These are phyloP conservation scores for Thalassiosira hispida DNA, from an alignment of 352 stramenopile species.

Conservation along the genomic window DNA sequence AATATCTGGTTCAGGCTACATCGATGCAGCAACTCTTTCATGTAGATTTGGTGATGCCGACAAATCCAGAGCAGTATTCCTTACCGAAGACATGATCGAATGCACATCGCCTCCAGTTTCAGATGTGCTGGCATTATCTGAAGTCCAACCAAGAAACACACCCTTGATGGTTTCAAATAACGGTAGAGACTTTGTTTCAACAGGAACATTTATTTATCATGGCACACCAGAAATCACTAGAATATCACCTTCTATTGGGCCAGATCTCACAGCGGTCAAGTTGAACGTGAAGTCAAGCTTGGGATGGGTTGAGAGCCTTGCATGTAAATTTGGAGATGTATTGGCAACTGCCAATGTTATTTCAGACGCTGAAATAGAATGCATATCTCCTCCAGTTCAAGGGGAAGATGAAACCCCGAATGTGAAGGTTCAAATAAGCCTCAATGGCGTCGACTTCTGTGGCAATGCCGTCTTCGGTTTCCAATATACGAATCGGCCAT, in stretches of 20 bases:
- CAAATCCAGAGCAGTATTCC: constrained; percentile 4
- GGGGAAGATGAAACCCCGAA: not conserved
- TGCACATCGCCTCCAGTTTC: constrained; percentile 3
- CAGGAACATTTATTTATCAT: constrained; percentile 22
- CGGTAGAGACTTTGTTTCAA: constrained; percentile 10
- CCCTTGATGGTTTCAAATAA: constrained; percentile 33
- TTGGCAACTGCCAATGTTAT: constrained; percentile 3
- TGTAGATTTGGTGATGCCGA: constrained; percentile 23
- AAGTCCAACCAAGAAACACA: not conserved
- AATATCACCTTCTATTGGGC: constrained; percentile 22
- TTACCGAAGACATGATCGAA: constrained; percentile 9
- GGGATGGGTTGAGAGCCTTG: constrained; percentile 12
- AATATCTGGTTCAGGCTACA: constrained; percentile 18
- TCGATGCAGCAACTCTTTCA: constrained; percentile 9
- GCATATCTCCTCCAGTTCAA: constrained; percentile 11
- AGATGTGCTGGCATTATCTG: not conserved
- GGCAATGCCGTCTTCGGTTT: constrained; percentile 2
- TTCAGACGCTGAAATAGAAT: constrained; percentile 1
- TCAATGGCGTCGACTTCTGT: constrained; percentile 48
- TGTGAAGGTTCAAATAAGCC: constrained; percentile 27
- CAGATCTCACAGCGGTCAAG: constrained; percentile 16
- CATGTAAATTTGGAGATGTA: constrained; percentile 34
- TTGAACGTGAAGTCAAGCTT: constrained; percentile 17
- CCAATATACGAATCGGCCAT: constrained; percentile 18
- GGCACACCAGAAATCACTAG: constrained; percentile 1